Evolutionary conservation across 371 early-diverging fungal species (phyloP), one percentile per base, ranked within the genome.

Genomic region (Circinella umbellata): DNA sequence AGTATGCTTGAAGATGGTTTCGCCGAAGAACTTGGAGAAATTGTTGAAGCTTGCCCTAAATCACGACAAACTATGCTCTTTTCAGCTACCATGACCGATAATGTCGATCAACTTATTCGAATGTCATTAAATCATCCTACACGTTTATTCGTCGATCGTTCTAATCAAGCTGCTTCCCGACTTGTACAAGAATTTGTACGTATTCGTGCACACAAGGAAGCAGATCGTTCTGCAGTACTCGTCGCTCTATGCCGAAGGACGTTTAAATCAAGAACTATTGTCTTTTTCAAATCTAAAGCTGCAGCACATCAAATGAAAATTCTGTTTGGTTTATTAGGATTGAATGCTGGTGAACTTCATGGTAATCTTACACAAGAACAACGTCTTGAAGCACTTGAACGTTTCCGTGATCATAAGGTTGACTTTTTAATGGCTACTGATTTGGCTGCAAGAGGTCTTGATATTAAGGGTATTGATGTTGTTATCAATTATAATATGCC

Each of bases 401-500:
- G 86, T 63, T 99, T 99, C 88, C 91, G 98, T 64, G 93, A 94
- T 71, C 82, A 86, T 27, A 88, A 91, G 71, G 95, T 92, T 15
- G 95, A 94, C 72, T 96, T 88, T 78, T 87, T 98, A 75, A 87
- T 99, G 76, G 98, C 99, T 17, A 99, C 99, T 0, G 99, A 99
- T 89, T 86, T 99, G 46, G 99, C 99, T n/a, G 94, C 98, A 8
- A 91, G 99, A 81, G 99, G 99, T 81, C 86, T 99, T 49, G 99
- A 99, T 86, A 98, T 99, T 73, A 92, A 95, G 75, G 99, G 99
- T 39, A 93, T 99, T 66, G 93, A 97, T 63, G 95, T 97, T 1
- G 99, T 99, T 66, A 97, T 99, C 81, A 99, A 99, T 86, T 99
- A 94, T 83, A 96, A 98, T 71, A 98, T 99, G 96, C 99, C 99